Conservation (phyloP, 176 grass and related monocot species). For the Cymbopogon citratus region DNA sequence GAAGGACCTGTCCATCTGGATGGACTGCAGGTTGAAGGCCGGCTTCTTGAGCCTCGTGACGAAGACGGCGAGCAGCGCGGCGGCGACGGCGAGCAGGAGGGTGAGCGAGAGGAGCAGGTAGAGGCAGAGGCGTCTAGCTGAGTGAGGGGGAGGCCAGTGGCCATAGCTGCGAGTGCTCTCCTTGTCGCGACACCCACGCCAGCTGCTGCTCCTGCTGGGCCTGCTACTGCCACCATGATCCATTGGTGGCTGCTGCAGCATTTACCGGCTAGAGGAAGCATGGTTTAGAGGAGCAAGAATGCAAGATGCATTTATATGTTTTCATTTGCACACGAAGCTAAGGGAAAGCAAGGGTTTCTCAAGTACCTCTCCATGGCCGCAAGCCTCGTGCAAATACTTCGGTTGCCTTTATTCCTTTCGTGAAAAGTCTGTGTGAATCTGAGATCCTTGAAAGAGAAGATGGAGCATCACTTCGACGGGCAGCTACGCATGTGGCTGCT, state of each 20-base stretch:
- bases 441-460: slow-evolving; percentile 36
- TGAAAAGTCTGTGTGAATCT: slow-evolving; percentile 52
- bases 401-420: slow-evolving; percentile 90
- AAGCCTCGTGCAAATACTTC: slow-evolving; percentile 80
- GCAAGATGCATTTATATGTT: slow-evolving; percentile 31
- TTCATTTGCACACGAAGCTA: neutral
- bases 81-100: slow-evolving; percentile 31
- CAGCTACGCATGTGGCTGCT: neutral
- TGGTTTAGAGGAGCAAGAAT: slow-evolving; percentile 7
- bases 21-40: slow-evolving; percentile 54
- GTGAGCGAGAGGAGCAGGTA: slow-evolving; percentile 39
- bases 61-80: slow-evolving; percentile 47
- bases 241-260: slow-evolving; percentile 22
- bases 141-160: slow-evolving; percentile 14
- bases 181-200: slow-evolving; percentile 7
- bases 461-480: slow-evolving; percentile 38
- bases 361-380: slow-evolving; percentile 34
- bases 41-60: slow-evolving; percentile 68
- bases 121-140: slow-evolving; percentile 38
- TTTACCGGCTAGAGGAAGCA: slow-evolving; percentile 18
- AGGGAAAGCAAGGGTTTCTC: neutral
- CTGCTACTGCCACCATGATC: neutral
- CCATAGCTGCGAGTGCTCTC: slow-evolving; percentile 10
- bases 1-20: slow-evolving; percentile 57
- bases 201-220: neutral